Conservation (phyloP, 257 asterid species). For the Petrea volubilis region DNA sequence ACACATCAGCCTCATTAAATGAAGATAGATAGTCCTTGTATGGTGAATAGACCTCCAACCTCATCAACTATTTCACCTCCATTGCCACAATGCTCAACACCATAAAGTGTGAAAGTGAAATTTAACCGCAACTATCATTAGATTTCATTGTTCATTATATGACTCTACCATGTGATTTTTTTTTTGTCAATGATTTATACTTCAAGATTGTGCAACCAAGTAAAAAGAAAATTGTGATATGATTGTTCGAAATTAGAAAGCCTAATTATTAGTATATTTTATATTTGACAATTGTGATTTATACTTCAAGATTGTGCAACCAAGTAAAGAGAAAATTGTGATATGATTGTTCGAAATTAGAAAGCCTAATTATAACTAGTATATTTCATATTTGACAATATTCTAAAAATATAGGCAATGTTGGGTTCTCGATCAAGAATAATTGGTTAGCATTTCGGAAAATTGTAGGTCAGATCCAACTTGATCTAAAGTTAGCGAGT, state of each 20-base stretch:
- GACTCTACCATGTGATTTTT: background rate
- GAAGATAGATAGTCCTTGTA: background rate
- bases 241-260: no score
- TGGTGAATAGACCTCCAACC: constrained; percentile 4
- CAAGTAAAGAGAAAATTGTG: no score
- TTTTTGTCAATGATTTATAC: background rate
- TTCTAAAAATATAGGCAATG: no score
- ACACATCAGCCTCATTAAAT: background rate
- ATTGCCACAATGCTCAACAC: background rate
- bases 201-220: background rate
- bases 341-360: no score
- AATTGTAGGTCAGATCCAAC: no score
- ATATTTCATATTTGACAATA: background rate
- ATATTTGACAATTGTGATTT: background rate
- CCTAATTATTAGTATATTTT: no score
- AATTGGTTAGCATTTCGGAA: no score
- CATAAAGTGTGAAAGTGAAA: background rate
- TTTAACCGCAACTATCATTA: constrained; percentile 4
- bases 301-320: background rate
- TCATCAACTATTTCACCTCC: background rate
- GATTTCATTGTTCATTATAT: background rate
- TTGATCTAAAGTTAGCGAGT: no score
- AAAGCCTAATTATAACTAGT: no score
- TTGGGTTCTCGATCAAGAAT: no score
- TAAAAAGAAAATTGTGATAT: no score